These are phyloP conservation scores for Trametes cubensis DNA, from an alignment of 768 basidiomycete species.

Conservation along the genomic window DNA sequence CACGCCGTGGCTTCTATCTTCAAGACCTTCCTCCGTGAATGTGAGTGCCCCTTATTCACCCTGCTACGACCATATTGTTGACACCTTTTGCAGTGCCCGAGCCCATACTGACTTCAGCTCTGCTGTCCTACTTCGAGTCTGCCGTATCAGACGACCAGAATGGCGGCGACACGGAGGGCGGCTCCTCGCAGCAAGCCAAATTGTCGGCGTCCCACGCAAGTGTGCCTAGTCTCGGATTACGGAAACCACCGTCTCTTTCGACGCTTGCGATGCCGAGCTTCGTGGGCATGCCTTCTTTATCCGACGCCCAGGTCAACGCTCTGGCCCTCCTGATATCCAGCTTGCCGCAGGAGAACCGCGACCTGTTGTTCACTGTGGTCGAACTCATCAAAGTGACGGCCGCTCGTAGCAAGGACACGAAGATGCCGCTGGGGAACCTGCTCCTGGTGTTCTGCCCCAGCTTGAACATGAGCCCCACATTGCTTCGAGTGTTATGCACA, in stretches of 20 bases:
- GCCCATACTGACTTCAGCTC: constrained; percentile 73
- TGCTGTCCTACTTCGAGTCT: constrained; percentile 78
- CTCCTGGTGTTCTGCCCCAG: constrained; percentile 88
- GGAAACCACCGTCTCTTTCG: constrained; percentile 79
- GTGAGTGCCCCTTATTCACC: constrained; percentile 53
- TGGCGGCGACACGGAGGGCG: constrained; percentile 31
- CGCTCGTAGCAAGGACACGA: constrained; percentile 67
- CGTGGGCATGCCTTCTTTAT: constrained; percentile 61
- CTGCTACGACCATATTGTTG: constrained; percentile 17
- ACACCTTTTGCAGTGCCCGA: constrained; percentile 70
- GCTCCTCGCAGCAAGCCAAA: constrained; percentile 22
- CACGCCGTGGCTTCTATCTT: constrained; percentile 93
- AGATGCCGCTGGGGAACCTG: constrained; percentile 92
- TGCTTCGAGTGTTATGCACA: constrained; percentile 76
- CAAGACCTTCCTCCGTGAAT: constrained; percentile 89
- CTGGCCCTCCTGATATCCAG: constrained; percentile 65
- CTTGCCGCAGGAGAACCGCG: constrained; percentile 80
- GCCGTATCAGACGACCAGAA: constrained; percentile 60
- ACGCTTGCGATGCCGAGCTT: constrained; percentile 77
- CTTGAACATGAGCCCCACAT: constrained; percentile 73
- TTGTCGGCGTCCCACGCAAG: constrained; percentile 13
- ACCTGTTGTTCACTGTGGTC: constrained; percentile 80
- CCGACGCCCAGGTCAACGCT: constrained; percentile 55
- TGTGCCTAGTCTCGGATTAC: constrained; percentile 43
- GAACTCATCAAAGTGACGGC: constrained; percentile 81